Base-by-base conservation (phyloP, 352 stramenopile genomes). In the Phytophthora europaea region DNA sequence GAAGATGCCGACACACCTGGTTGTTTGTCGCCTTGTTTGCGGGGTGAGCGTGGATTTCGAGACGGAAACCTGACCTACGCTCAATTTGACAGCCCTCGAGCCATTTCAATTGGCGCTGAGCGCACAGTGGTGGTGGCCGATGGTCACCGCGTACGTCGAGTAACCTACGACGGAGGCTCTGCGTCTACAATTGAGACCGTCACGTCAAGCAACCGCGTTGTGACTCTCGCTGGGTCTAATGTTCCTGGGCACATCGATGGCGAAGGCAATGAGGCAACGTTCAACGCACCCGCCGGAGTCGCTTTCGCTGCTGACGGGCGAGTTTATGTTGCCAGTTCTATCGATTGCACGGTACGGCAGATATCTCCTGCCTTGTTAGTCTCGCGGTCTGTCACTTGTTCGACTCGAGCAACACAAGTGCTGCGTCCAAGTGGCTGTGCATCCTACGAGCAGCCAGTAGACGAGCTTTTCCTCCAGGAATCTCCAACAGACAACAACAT, bases 391-490 rank as follows among this genome's bases (percentile, higher is more conserved):
- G 68, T 96, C 6, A 87, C 78, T 10, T 99, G 96, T 76, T 67
- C 76, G 8, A 97, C 95, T 34, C 84, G 78, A 51, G 73, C 96
- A 3, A 78, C 87, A 0, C 84, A 98, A 53, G 84, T 98, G 16
- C 57, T 98, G 23, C 77, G 96, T 10, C 97, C 97, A 0, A 98
- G 90, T 36, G 96, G 97, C 7, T 99, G 97, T 76, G 90, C 90
- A 5, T 98, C 92, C 12, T 99, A 99, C 73, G 96, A 99, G 31
- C 84, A 89, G 31, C 92, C 94, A 23, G 88, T 98, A 13, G 97
- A 98, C 64, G 88, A 97, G 26, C 75, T 94, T 12, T 94, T 94
- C 55, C 71, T 94, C 10, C 91, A 93, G 36, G 75, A 81, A 16
- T 93, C 96, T 8, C 82, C 94, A 15, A 72, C 75, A 38, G 70